Evolutionary conservation across 352 stramenopile species (phyloP), one percentile per base, ranked within the genome.

Genomic region (Albugo laibachii): DNA sequence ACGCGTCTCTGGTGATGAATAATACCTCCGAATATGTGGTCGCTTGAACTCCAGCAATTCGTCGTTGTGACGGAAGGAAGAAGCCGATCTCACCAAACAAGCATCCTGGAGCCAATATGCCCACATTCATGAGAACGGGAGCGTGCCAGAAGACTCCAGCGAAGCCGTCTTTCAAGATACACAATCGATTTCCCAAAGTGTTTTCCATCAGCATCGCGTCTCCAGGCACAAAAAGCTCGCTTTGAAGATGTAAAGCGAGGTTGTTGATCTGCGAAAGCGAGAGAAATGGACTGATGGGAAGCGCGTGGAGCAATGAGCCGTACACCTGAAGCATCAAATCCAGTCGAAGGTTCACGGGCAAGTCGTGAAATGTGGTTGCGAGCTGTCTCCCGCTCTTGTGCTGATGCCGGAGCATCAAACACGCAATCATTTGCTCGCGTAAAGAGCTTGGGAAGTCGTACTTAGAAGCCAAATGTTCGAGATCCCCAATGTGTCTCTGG

Each of bases 251-350:
- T n/a, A 80, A 50, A 0, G 70, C 66, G 5, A 87, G 47, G 1
- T 59, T 65, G 18, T 76, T 62, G 35, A 84, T 61, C 31, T 80
- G 66, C 0, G 57, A 58, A 19, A 72, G 56, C 13, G 56, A 76
- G 21, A 84, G 47, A 42, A 66, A 80, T 2, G 65, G 66, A 1
- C 61, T 56, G 21, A 87, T 80, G 35, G 59, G 64, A 10, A 87
- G 41, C 6, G 62, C 62, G 2, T 68, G 58, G 18, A 87, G 49
- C 1, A 59, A 69, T 5, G 56, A 48, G 8, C 75, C 72, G 15
- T 84, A 65, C 5, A 87, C 57, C 54, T 87, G 69, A 53, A 81
- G 65, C 67, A 83, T 81, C 18, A 87, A 58, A 36, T 78, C 63
- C 10, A 84, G 54, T 2, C 63, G 62, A 0, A 87, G 46, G 19